These are phyloP conservation scores for Ceriops zippeliana DNA, from an alignment of 345 rosid genomes.

Conservation along the genomic window DNA sequence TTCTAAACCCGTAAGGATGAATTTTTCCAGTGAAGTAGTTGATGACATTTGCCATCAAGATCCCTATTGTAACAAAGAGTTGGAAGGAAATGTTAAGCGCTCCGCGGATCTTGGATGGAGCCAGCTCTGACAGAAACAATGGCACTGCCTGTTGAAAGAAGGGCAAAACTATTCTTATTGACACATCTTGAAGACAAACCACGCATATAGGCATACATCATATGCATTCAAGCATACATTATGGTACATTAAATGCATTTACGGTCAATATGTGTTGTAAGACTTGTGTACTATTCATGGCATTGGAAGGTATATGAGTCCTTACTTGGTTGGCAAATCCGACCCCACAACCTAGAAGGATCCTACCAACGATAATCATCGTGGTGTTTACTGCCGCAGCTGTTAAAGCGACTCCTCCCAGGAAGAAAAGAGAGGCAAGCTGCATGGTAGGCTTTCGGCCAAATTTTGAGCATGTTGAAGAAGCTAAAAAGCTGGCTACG, in stretches of 20 bases:
- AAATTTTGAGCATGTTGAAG: conserved; percentile 10
- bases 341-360: conserved; percentile 30
- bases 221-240: no score
- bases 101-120: conserved; percentile 15
- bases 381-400: not conserved
- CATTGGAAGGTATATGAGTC: not conserved
- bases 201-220: no score
- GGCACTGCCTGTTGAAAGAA: conserved; percentile 21
- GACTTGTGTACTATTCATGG: no score
- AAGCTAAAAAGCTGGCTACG: conserved; percentile 25
- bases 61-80: conserved; percentile 22
- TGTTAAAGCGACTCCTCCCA: conserved; percentile 12
- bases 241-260: no score
- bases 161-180: not conserved
- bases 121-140: conserved; percentile 25
- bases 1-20: conserved; percentile 23
- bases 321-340: conserved; percentile 29
- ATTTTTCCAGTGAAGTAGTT: conserved; percentile 8
- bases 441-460: conserved; percentile 25
- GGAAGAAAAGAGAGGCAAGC: conserved; percentile 18
- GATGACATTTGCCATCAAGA: conserved; percentile 19
- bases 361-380: conserved; percentile 26
- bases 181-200: no score
- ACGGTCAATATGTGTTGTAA: no score
- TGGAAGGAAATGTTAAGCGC: conserved; percentile 26